These are phyloP conservation scores for Phytophthora megakarya DNA, from an alignment of 352 stramenopile genomes.

Conservation along the genomic window DNA sequence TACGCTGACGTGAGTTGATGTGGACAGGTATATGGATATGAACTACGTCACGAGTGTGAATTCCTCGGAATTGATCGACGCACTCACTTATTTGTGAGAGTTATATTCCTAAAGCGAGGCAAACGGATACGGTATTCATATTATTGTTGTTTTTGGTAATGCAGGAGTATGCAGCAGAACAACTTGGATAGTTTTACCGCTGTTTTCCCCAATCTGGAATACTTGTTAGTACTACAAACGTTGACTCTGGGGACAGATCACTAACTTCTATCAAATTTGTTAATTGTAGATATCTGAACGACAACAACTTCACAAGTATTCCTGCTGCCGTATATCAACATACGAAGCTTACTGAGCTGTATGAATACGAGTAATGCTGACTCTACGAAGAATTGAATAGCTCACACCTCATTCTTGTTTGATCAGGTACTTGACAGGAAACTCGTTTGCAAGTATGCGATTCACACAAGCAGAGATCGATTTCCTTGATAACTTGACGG, in stretches of 20 bases:
- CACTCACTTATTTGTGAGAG: conserved; percentile 28
- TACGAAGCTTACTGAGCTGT: conserved; percentile 42
- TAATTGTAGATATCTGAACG: conserved; percentile 31
- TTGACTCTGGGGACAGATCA: neutral
- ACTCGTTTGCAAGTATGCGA: conserved; percentile 35
- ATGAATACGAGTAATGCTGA: conserved; percentile 8
- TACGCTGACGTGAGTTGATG: neutral
- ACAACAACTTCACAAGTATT: conserved; percentile 55
- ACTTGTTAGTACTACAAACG: conserved; percentile 22
- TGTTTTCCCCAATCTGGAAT: conserved; percentile 55
- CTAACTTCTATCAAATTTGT: neutral
- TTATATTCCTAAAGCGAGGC: neutral
- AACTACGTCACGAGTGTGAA: conserved; percentile 39
- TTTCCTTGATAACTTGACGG: conserved; percentile 34
- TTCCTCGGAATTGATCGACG: conserved; percentile 25
- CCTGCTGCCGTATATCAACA: conserved; percentile 50
- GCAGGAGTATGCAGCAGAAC: conserved; percentile 60
- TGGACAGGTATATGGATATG: conserved; percentile 30
- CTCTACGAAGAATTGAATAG: neutral
- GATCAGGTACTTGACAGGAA: conserved; percentile 35
- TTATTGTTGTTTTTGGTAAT: neutral
- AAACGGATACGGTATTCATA: neutral
- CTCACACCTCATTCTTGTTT: neutral
- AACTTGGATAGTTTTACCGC: conserved; percentile 50
- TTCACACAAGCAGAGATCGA: conserved; percentile 44